Conservation (phyloP, 2,329 filamentous ascomycete species). For the Botrytis aclada region DNA sequence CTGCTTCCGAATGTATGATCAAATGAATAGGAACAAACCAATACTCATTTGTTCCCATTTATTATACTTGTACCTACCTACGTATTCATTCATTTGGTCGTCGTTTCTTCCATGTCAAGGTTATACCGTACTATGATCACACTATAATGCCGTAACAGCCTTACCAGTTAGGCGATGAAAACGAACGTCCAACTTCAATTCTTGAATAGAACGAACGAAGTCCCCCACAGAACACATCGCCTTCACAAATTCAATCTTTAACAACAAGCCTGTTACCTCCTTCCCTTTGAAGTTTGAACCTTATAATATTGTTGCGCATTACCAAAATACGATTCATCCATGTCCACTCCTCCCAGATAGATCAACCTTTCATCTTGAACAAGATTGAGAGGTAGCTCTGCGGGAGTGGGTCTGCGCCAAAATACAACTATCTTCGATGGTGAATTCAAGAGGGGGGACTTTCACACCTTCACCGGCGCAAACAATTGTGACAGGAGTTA, state of each 20-base stretch:
- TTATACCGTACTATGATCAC: too few relatives aligned
- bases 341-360: slow-evolving; percentile 36
- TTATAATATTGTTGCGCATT: slow-evolving; percentile 12
- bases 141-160: background rate
- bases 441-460: slow-evolving; percentile 39
- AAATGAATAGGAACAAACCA: background rate
- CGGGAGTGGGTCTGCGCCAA: slow-evolving; percentile 38
- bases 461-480: slow-evolving; percentile 40
- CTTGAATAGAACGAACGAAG: slow-evolving; percentile 2
- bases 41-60: background rate
- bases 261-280: slow-evolving; percentile 1
- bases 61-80: background rate
- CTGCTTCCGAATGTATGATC: background rate
- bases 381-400: slow-evolving; percentile 39
- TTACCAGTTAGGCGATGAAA: background rate
- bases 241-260: slow-evolving; percentile 13
- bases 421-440: slow-evolving; percentile 39
- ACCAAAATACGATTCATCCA: slow-evolving; percentile 24
- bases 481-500: slow-evolving; percentile 39
- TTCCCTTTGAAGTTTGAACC: background rate
- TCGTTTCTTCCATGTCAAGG: background rate
- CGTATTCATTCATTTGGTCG: background rate
- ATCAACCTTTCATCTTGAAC: slow-evolving; percentile 36
- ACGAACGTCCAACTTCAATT: slow-evolving; percentile 13
- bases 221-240: slow-evolving; percentile 11